Evolutionary conservation across 805 yeast genomes (phyloP).

Genomic region (Komagataella ulmi): DNA sequence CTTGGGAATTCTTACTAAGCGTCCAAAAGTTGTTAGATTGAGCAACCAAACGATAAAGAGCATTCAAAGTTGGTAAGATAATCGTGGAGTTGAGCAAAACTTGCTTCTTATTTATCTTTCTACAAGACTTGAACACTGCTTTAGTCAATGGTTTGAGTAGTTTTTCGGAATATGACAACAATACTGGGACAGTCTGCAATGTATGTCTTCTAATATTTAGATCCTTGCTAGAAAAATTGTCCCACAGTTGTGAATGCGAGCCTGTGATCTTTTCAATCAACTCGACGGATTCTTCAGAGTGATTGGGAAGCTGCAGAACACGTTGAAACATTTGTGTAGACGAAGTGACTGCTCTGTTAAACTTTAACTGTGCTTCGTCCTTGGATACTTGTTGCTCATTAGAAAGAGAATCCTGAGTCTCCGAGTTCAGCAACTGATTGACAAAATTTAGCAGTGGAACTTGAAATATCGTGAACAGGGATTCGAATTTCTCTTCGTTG

Average conservation of each 20-base stretch:
- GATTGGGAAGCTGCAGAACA: not conserved
- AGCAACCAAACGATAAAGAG: conserved; percentile 30
- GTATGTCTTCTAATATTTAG: conserved; percentile 27
- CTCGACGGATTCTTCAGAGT: not conserved
- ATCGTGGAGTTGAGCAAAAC: conserved; percentile 29
- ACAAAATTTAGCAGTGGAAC: conserved; percentile 42
- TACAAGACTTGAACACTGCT: conserved; percentile 28
- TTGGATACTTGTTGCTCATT: conserved; percentile 60
- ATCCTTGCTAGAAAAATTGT: conserved; percentile 22
- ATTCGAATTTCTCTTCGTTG: conserved; percentile 36
- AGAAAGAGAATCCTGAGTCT: conserved; percentile 49
- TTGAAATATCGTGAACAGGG: conserved; percentile 48
- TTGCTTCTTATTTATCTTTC: conserved; percentile 17
- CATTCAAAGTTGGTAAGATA: conserved; percentile 33
- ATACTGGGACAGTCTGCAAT: conserved; percentile 19
- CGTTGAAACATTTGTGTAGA: conserved; percentile 32
- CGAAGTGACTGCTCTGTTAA: conserved; percentile 33
- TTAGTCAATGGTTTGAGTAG: conserved; percentile 29
- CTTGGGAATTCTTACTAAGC: conserved; percentile 28
- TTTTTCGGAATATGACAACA: conserved; percentile 12
- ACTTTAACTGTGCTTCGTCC: conserved; percentile 56
- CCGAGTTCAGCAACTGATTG: conserved; percentile 36
- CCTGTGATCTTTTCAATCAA: not conserved
- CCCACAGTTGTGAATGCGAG: conserved; percentile 29
- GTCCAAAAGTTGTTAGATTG: conserved; percentile 39